Evolutionary conservation across 225 moss, liverwort and hornwort genomes (phyloP).

Genomic region (Lunularia cruciata): DNA sequence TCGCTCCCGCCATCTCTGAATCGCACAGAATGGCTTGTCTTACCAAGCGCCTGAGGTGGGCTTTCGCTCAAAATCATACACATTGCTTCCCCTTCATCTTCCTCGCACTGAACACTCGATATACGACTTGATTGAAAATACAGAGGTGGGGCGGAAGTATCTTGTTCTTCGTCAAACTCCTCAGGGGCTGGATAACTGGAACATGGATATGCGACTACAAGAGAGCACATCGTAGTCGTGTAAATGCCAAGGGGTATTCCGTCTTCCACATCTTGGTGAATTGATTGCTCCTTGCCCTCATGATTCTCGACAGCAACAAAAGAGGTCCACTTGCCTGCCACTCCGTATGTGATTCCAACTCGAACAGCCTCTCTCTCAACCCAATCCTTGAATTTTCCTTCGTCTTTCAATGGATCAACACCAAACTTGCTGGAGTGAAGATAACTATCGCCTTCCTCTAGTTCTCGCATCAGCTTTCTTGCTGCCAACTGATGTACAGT

Average conservation of each 20-base stretch:
- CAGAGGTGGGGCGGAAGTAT: not conserved
- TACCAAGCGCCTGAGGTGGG: no score
- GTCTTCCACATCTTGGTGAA: not conserved
- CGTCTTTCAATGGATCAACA: not conserved
- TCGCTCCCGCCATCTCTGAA: no score
- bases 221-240: no score
- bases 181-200: not conserved
- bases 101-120: no score
- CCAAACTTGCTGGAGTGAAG: slow-evolving; percentile 25
- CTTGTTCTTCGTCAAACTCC: not conserved
- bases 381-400: slow-evolving; percentile 13
- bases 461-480: slow-evolving; percentile 45
- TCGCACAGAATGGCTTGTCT: no score
- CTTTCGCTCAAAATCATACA: no score
- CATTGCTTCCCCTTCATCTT: no score
- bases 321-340: slow-evolving; percentile 25
- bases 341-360: slow-evolving; percentile 15
- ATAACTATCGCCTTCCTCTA: slow-evolving; percentile 50
- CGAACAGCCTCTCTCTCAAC: slow-evolving; percentile 29
- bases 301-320: slow-evolving; percentile 27
- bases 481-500: slow-evolving; percentile 51
- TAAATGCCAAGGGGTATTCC: not conserved
- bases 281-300: not conserved
- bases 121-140: not conserved
- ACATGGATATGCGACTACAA: no score